Evolutionary conservation across 306 rosid species (phyloP), one percentile per base, ranked within the genome.

Genomic region (Pyrus bretschneideri): DNA sequence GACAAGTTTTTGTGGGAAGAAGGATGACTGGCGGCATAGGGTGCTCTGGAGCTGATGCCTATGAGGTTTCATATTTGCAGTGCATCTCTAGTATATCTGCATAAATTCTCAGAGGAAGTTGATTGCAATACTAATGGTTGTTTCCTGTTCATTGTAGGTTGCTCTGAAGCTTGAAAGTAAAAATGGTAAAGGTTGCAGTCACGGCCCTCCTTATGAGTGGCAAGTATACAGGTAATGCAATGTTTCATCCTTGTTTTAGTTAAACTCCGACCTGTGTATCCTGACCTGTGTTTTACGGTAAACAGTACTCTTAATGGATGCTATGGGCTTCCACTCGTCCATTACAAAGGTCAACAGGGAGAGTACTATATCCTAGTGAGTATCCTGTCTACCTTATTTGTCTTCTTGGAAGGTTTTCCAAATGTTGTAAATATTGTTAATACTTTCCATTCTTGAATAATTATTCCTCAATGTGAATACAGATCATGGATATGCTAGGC

Each of bases 401-500:
- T 62, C 52, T 38, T 52, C 44, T 66, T 63, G 44, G 18, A 21
- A 38, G 61, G 72, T 59, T 30, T 45, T 23, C 68, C 74, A 62
- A 23, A 19, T 59, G 17, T 73, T 45, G 38, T 11, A 13, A 67
- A 76, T 44, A 49, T 46, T 30, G 9, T 66, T 9, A 38, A 9
- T 75, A 71, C 45, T 25, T 66, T n/a, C 60, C n/a, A 21, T 62
- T 46, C 5, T 63, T 60, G 25, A 33, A 61, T 19, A 46, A 72
- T 55, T 40, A 19, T 45, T 55, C 35, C 38, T 59, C 33, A 62
- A 69, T 71, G 51, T 74, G 59, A 69, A 77, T 71, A 60, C 64
- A 80, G 85, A 81, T 82, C 79, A 82, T 82, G 85, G 85, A 82
- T 75, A 77, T 77, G 70, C 79, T 77, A 33, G 85, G 85, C 45